phyloP scores from a whole-genome alignment of 228 moss, liverwort and hornwort genomes.

The Sphagnum magellanicum region DNA sequence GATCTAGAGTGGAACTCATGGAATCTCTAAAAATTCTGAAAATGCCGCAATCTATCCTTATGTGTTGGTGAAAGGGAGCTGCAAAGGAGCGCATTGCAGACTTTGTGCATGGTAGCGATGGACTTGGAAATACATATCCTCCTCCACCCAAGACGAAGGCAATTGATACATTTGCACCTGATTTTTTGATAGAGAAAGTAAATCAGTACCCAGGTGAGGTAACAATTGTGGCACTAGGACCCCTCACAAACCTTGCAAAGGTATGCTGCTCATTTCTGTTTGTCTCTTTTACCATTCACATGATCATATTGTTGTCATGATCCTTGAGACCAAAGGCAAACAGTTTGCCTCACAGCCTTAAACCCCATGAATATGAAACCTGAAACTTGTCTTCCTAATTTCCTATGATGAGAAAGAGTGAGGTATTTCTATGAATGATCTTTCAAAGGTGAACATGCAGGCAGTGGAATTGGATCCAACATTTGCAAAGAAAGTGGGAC shows the following conservation, averaged over 20 bases:
- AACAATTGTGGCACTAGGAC: conserved; percentile 87
- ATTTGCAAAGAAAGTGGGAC: conserved; percentile 84
- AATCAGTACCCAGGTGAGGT: conserved; percentile 80
- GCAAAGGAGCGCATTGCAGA: conserved; percentile 58
- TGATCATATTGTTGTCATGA: too few species aligned
- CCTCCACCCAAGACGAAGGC: conserved; percentile 66
- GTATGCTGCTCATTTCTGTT: conserved; percentile 19
- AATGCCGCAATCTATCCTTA: too few species aligned
- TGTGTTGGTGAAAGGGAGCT: conserved; percentile 29
- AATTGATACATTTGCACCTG: conserved; percentile 59
- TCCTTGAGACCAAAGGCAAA: too few species aligned
- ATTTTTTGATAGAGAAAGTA: conserved; percentile 72
- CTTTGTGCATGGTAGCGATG: conserved; percentile 90
- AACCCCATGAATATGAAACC: too few species aligned
- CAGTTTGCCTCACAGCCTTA: too few species aligned
- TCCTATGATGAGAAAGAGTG: too few species aligned
- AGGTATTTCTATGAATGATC: too few species aligned
- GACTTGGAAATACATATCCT: conserved; percentile 82
- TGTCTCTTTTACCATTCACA: background rate
- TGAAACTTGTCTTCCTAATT: too few species aligned
- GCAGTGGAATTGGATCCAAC: conserved; percentile 74
- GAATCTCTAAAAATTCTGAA: too few species aligned
- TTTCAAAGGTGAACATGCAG: conserved; percentile 28
- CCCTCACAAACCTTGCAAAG: conserved; percentile 88
- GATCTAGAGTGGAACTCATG: too few species aligned